Base-by-base conservation (phyloP, 2,329 filamentous ascomycete genomes). In the Myriangium duriaei region DNA sequence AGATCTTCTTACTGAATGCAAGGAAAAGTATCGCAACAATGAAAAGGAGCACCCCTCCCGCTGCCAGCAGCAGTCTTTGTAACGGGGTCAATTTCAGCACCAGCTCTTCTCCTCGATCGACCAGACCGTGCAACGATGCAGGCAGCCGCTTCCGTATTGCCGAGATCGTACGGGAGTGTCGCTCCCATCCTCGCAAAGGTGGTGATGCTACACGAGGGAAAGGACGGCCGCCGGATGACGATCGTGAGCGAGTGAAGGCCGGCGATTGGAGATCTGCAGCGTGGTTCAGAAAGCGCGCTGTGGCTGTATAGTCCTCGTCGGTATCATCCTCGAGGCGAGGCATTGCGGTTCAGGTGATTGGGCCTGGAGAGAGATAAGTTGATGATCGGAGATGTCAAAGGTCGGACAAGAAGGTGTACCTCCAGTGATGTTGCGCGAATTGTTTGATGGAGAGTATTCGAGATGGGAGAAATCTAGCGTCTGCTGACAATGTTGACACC, bases 1-100 rank as follows among this genome's bases (percentile, higher is more conserved):
- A 92, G 55, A 96, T 79, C 47, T 69, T 63, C 57, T 88, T 79
- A 46, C 79, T 84, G 66, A 83, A 91, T 44, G 88, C 58, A 40
- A 93, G 63, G 55, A 83, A 79, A 4, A 86, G 62, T 37, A 93
- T 63, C 17, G 68, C 62, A 10, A 83, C 52, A 6, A 73, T 64
- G 40, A 70, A 58, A n/a, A 67, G 45, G 0, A 68, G 53, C 11
- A 80, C 34, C 6, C 65, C 60, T 15, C 62, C 72, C 3, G 68
- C 42, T 10, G 70, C 57, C 13, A 78, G 65, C 13, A 77, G 63
- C 5, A 75, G 58, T 48, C 72, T 73, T 57, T 92, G 79, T 40
- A 74, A 51, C 1, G 71, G 64, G 11, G 71, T 64, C 37, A 84
- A 64, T 45, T 61, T 7, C 21, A 26, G 7, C 7, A 26, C 21